Conservation (phyloP, 768 basidiomycete species). For the Lactarius sp. region DNA sequence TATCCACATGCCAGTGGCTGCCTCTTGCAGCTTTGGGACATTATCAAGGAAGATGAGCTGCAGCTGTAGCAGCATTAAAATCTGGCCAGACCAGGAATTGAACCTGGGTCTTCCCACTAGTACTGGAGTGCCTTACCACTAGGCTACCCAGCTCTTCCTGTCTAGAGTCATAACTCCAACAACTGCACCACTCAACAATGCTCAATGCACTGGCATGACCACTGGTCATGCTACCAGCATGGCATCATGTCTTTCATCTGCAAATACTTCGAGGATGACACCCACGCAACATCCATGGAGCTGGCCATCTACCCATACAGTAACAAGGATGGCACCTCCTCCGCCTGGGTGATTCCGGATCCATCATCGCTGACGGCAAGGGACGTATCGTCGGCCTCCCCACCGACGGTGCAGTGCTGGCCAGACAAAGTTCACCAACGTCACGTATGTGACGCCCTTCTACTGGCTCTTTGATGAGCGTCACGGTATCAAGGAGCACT, state of each 20-base stretch:
- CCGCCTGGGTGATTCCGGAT: slow-evolving; percentile 28
- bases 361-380: slow-evolving; percentile 23
- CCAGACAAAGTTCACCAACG: not conserved
- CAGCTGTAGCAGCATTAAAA: not conserved
- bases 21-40: slow-evolving; percentile 25
- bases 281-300: slow-evolving; percentile 22
- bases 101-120: no score
- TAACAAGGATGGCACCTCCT: slow-evolving; percentile 23
- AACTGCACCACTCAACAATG: slow-evolving; percentile 14
- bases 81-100: no score
- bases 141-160: no score
- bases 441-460: slow-evolving; percentile 11
- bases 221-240: slow-evolving; percentile 25
- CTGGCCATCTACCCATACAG: slow-evolving; percentile 17
- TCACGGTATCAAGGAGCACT: not conserved
- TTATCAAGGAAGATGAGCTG: slow-evolving; percentile 25
- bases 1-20: slow-evolving; percentile 25
- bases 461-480: not conserved
- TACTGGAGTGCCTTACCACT: no score
- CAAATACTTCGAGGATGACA: slow-evolving; percentile 18
- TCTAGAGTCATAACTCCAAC: no score
- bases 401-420: slow-evolving; percentile 20
- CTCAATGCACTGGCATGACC: slow-evolving; percentile 28
- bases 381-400: slow-evolving; percentile 25
- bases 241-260: slow-evolving; percentile 28